phyloP scores from a whole-genome alignment of 257 asterid genomes.

The Paulownia fortunei region DNA sequence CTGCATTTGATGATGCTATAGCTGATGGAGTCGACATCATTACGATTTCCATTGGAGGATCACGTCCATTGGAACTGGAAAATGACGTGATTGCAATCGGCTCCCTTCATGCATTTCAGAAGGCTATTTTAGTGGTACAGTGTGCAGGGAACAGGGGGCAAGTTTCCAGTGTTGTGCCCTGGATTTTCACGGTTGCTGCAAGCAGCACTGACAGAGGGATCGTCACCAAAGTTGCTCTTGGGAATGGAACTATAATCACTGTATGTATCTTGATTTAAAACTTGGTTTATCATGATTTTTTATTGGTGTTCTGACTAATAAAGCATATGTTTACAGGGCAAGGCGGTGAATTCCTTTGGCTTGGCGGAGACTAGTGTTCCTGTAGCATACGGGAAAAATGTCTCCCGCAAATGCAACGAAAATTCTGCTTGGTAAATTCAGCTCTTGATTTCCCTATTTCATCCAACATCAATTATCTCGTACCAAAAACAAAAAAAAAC shows the following conservation, averaged over 20 bases:
- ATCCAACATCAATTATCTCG: neutral
- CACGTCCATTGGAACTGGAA: too few relatives aligned
- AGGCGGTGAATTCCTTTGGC: constrained; percentile 34
- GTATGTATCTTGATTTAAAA: neutral
- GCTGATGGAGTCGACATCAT: constrained; percentile 59
- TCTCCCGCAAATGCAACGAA: neutral
- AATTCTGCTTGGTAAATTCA: neutral
- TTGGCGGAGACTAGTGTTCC: constrained; percentile 24
- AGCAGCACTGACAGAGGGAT: constrained; percentile 34
- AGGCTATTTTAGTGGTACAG: constrained; percentile 24
- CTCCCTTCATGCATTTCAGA: constrained; percentile 17
- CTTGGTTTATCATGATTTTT: too few relatives aligned
- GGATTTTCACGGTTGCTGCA: constrained; percentile 44
- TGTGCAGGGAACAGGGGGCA: neutral
- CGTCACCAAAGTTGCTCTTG: constrained; percentile 30
- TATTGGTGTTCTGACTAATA: too few relatives aligned
- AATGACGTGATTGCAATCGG: neutral
- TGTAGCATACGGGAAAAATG: constrained; percentile 28
- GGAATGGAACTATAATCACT: constrained; percentile 30
- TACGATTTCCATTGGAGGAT: constrained; percentile 35
- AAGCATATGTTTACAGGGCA: constrained; percentile 33
- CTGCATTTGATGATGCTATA: neutral
- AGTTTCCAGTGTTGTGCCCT: constrained; percentile 22
- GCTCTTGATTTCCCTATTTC: neutral
- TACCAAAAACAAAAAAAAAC: too few relatives aligned